These are phyloP conservation scores for Leavenworthia alabamica DNA, from an alignment of 345 rosid species.

Conservation along the genomic window DNA sequence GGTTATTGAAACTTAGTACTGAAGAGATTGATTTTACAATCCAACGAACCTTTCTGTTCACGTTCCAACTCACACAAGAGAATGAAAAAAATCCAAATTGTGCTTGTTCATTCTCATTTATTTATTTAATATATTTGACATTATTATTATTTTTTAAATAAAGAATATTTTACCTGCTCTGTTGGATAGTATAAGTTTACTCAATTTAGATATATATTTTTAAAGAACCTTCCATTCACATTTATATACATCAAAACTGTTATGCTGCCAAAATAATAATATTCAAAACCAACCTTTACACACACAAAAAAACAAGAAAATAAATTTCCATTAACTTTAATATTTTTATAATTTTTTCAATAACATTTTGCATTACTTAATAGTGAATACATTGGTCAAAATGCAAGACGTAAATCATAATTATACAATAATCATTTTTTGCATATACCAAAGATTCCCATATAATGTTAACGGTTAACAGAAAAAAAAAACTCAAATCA, in stretches of 20 bases:
- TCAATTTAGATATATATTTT: neutral
- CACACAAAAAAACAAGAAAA: too few species aligned
- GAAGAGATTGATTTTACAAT: conserved; percentile 33
- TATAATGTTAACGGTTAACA: conserved; percentile 25
- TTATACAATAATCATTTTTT: too few species aligned
- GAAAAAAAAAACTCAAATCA: neutral
- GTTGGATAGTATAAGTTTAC: conserved; percentile 10
- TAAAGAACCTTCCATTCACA: neutral
- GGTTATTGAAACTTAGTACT: conserved; percentile 9
- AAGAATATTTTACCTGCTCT: conserved; percentile 23
- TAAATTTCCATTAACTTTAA: too few species aligned
- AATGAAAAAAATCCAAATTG: too few species aligned
- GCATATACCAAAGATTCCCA: too few species aligned
- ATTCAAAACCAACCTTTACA: neutral
- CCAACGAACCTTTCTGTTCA: conserved; percentile 28
- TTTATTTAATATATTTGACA: neutral
- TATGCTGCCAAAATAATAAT: neutral
- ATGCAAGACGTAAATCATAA: too few species aligned
- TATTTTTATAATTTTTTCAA: too few species aligned
- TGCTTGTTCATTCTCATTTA: conserved; percentile 12
- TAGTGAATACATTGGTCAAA: too few species aligned
- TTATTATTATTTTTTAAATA: neutral
- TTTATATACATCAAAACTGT: neutral
- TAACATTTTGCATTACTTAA: too few species aligned
- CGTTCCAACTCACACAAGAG: conserved; percentile 30